Percentiles rank a stretch among this genome's conserved stretches.
Conservation (phyloP, 2,329 filamentous ascomycete genomes). For the Colletotrichum australisinense region DNA sequence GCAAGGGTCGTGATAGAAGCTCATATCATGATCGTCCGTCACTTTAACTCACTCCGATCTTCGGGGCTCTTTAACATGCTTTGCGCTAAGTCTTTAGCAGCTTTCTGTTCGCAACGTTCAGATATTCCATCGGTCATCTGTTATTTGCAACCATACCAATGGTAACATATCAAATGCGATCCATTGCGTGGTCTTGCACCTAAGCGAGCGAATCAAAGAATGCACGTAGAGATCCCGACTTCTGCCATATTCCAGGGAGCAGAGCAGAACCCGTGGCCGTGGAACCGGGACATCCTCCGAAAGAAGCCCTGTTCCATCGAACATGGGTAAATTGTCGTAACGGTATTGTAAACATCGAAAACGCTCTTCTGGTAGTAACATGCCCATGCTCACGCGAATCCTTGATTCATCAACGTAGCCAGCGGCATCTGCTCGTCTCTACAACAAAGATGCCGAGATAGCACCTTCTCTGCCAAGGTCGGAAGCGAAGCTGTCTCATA, state of each 20-base stretch:
- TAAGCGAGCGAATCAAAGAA: background rate
- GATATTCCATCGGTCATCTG: background rate
- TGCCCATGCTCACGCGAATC: no score
- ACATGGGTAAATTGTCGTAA: background rate
- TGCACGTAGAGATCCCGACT: background rate
- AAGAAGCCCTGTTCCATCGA: background rate
- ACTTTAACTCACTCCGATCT: background rate
- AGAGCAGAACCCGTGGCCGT: background rate
- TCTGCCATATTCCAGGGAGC: background rate
- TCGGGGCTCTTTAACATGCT: background rate
- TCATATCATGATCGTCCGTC: background rate
- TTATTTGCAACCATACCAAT: background rate
- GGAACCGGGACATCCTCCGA: background rate
- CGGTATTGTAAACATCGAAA: background rate
- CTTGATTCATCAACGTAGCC: no score
- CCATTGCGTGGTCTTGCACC: background rate
- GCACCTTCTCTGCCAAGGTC: no score
- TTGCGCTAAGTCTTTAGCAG: background rate
- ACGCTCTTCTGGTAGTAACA: background rate
- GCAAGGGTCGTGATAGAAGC: constrained; percentile 19
- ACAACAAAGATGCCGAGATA: no score
- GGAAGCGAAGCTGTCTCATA: no score
- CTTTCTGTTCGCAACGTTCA: background rate
- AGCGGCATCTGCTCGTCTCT: no score
- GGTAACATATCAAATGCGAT: no score